Conservation (phyloP, 768 basidiomycete genomes). For the Leccinum sublutescens region DNA sequence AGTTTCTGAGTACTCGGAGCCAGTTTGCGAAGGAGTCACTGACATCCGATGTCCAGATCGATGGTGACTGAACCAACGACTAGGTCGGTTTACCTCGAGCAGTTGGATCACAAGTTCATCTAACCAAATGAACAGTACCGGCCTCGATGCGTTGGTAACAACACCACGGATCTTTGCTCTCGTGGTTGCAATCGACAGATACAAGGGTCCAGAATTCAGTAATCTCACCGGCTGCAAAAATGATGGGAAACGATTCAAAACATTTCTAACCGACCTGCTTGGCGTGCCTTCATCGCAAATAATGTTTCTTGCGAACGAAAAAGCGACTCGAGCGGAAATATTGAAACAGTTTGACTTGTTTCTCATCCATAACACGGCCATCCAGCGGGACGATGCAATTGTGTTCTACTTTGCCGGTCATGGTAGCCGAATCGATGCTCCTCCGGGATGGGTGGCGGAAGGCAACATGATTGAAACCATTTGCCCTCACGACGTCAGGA, state of each 20-base stretch:
- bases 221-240: constrained; percentile 18
- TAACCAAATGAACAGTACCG: neutral
- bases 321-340: constrained; percentile 13
- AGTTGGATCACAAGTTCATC: neutral
- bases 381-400: constrained; percentile 18
- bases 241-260: constrained; percentile 16
- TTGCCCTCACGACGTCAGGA: constrained; percentile 9
- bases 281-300: constrained; percentile 14
- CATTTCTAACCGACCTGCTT: constrained; percentile 11
- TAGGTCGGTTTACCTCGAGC: constrained; percentile 1
- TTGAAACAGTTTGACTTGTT: constrained; percentile 7
- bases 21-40: neutral
- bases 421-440: constrained; percentile 8
- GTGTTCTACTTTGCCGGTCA: constrained; percentile 22
- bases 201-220: neutral
- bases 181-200: constrained; percentile 17
- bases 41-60: constrained; percentile 9
- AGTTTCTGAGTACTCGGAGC: neutral
- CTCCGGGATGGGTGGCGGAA: constrained; percentile 20
- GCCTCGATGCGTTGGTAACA: neutral
- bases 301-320: constrained; percentile 13
- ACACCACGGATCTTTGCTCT: constrained; percentile 19
- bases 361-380: constrained; percentile 5
- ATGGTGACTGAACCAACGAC: neutral
- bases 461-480: constrained; percentile 13